phyloP scores from a whole-genome alignment of 2,329 filamentous ascomycete species.

The Xylariaceae sp. region DNA sequence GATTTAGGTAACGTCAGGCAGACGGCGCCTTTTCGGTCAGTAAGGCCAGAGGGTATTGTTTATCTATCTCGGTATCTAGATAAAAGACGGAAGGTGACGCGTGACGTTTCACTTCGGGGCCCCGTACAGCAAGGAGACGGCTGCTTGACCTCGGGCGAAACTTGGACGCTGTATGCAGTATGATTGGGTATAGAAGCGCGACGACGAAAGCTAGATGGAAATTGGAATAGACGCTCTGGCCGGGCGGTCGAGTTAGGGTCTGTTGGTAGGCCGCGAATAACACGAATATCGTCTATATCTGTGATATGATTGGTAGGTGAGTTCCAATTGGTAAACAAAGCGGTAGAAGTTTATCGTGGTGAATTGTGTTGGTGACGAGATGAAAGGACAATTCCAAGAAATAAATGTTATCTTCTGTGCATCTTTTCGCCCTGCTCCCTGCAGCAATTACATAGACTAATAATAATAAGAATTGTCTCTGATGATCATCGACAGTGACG shows the following conservation, averaged over 20 bases:
- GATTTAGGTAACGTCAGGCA: no score
- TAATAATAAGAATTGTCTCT: background rate
- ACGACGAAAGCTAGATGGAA: background rate
- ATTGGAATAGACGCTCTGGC: background rate
- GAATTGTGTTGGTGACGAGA: background rate
- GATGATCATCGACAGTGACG: constrained; percentile 11
- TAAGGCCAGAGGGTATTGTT: no score
- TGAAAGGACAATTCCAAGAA: background rate
- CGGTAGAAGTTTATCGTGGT: background rate
- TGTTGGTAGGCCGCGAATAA: background rate
- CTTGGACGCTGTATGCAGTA: no score
- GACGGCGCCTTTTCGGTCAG: no score
- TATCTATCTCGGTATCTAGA: no score
- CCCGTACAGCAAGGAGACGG: no score
- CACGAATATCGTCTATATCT: no score
- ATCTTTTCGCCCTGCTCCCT: background rate
- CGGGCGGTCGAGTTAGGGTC: no score
- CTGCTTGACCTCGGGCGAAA: no score
- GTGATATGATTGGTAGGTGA: background rate
- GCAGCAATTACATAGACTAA: background rate
- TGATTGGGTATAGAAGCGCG: no score
- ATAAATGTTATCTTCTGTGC: background rate
- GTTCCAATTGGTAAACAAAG: background rate
- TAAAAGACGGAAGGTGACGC: no score
- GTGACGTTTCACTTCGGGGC: no score